phyloP scores from a whole-genome alignment of 1,284 basidiomycete genomes.

The Melanopsichium pennsylvanicum region DNA sequence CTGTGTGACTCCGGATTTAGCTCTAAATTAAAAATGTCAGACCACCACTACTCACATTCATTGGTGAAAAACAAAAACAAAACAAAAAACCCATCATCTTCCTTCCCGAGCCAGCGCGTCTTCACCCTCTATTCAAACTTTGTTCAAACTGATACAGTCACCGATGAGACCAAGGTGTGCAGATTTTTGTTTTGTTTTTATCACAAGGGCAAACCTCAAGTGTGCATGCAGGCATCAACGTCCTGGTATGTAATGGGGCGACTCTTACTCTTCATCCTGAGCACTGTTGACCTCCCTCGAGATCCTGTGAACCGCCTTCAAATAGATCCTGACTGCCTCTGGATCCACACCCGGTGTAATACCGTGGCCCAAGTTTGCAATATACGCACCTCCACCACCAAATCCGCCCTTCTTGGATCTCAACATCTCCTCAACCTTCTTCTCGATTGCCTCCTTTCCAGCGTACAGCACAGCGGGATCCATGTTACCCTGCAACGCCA shows the following conservation, averaged over 20 bases:
- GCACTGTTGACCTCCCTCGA: conserved; percentile 54
- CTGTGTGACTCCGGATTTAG: no score
- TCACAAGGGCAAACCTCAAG: no score
- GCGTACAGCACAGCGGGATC: conserved; percentile 89
- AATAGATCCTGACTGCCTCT: conserved; percentile 59
- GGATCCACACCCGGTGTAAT: conserved; percentile 70
- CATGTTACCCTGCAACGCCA: conserved; percentile 92
- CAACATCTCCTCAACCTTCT: conserved; percentile 80
- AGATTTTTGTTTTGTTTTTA: no score
- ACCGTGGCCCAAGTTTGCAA: conserved; percentile 95
- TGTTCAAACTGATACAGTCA: no score
- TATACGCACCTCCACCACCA: conserved; percentile 71
- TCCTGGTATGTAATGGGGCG: no score
- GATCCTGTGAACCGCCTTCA: conserved; percentile 61
- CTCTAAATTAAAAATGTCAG: neutral
- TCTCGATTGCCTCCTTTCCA: conserved; percentile 80
- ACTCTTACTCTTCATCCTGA: conserved; percentile 44
- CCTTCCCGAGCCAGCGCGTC: no score
- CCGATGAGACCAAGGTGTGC: no score
- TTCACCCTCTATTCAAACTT: no score
- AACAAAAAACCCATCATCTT: no score
- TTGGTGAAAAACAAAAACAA: no score
- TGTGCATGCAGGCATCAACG: no score
- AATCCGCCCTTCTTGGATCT: conserved; percentile 73
- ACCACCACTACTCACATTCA: neutral